Percentiles rank a stretch among this genome's conserved stretches.
Conservation (phyloP, 78 protist genomes). For the Cavenderia fasciculata region DNA sequence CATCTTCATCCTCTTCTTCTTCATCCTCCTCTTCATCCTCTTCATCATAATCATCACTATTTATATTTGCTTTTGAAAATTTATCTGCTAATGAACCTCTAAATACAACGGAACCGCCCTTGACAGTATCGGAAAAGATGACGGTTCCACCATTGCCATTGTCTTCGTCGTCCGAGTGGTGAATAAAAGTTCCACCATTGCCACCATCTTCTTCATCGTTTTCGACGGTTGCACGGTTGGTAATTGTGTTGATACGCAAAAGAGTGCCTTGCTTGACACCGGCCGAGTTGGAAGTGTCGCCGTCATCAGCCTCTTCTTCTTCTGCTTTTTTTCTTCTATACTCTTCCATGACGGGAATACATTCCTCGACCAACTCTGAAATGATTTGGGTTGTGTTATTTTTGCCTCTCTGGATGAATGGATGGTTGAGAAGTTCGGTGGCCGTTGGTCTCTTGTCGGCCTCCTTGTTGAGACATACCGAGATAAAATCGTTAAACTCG, state of each 20-base stretch:
- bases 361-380: conserved; percentile 32
- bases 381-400: background rate
- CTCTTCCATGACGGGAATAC: conserved; percentile 66
- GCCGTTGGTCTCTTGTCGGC: conserved; percentile 67
- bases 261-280: conserved; percentile 59
- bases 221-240: conserved; percentile 55
- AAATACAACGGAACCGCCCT: conserved; percentile 26
- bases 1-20: conserved; percentile 15
- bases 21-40: conserved; percentile 30
- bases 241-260: conserved; percentile 33
- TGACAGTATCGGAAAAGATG: conserved; percentile 34
- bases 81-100: conserved; percentile 24
- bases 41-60: background rate
- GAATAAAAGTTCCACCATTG: conserved; percentile 45
- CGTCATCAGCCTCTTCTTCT: conserved; percentile 52
- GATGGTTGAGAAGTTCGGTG: conserved; percentile 40
- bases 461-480: conserved; percentile 87
- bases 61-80: background rate
- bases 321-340: conserved; percentile 52
- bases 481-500: conserved; percentile 82
- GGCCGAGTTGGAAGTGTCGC: background rate
- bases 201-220: background rate
- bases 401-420: conserved; percentile 11
- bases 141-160: conserved; percentile 36
- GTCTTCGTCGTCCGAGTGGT: background rate